Evolutionary conservation across 2,329 filamentous ascomycete species (phyloP).

Genomic region (Dactylellina haptotyla): DNA sequence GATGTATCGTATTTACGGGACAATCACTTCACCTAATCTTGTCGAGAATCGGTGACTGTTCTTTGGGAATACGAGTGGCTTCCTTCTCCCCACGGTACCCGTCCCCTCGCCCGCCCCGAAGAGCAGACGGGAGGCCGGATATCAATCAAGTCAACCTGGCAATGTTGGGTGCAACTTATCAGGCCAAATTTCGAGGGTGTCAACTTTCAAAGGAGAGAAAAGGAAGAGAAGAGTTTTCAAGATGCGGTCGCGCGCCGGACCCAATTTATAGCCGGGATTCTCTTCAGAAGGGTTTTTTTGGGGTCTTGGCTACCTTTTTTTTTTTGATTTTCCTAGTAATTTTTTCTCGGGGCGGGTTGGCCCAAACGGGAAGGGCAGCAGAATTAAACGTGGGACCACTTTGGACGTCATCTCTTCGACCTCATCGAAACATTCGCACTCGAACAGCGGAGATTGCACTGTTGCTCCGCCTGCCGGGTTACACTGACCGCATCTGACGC

Average conservation of each 20-base stretch:
- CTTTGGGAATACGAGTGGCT: conserved; percentile 52
- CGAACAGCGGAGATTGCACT: background rate
- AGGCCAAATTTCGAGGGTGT: conserved; percentile 55
- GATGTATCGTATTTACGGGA: conserved; percentile 55
- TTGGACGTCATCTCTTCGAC: conserved; percentile 6
- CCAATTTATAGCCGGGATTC: conserved; percentile 41
- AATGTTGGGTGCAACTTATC: conserved; percentile 32
- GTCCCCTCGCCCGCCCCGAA: background rate
- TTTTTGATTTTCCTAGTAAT: background rate
- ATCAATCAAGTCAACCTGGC: conserved; percentile 49
- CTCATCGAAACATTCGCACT: conserved; percentile 2
- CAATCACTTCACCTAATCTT: conserved; percentile 49
- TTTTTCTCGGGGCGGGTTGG: background rate
- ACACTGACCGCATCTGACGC: too few relatives aligned
- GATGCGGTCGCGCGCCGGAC: background rate
- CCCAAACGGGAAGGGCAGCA: too few relatives aligned
- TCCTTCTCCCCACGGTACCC: conserved; percentile 52
- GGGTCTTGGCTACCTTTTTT: background rate
- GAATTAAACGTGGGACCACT: conserved; percentile 38
- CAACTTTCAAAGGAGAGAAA: conserved; percentile 55
- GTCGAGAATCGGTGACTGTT: conserved; percentile 50
- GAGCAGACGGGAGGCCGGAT: conserved; percentile 1
- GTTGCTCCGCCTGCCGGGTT: too few relatives aligned
- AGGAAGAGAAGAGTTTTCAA: conserved; percentile 18
- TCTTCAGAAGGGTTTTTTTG: conserved; percentile 18